Evolutionary conservation across 768 basidiomycete genomes (phyloP).

Genomic region (Paxillus involutus): DNA sequence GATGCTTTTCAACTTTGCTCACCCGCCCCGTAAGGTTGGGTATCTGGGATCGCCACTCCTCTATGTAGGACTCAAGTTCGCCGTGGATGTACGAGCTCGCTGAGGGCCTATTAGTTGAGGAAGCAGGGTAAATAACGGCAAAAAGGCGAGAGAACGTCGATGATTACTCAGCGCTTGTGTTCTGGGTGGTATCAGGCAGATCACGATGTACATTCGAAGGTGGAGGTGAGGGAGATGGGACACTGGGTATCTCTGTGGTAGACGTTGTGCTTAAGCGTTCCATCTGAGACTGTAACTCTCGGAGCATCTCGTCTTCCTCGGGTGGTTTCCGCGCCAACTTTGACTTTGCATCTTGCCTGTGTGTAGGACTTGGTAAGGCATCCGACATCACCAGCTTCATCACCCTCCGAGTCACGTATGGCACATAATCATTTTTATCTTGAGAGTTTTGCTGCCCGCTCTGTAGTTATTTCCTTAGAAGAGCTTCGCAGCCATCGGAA

Average conservation of each 20-base stretch:
- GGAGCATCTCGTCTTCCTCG: background rate
- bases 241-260: too few species aligned
- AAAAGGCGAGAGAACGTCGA: background rate
- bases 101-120: background rate
- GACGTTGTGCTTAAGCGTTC: too few species aligned
- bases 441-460: background rate
- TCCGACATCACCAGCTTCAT: background rate
- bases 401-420: background rate
- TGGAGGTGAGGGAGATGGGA: background rate
- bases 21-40: background rate
- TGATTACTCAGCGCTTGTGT: background rate
- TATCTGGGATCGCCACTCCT: background rate
- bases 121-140: background rate
- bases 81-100: background rate
- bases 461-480: background rate
- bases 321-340: background rate
- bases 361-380: background rate
- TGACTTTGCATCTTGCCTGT: background rate
- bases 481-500: background rate
- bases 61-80: background rate
- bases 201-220: background rate
- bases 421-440: background rate
- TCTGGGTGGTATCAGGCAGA: background rate
- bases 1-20: background rate
- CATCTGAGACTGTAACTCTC: too few species aligned